Conservation (phyloP, 1,139 yeast genomes). For the Kodamaea arcana region DNA sequence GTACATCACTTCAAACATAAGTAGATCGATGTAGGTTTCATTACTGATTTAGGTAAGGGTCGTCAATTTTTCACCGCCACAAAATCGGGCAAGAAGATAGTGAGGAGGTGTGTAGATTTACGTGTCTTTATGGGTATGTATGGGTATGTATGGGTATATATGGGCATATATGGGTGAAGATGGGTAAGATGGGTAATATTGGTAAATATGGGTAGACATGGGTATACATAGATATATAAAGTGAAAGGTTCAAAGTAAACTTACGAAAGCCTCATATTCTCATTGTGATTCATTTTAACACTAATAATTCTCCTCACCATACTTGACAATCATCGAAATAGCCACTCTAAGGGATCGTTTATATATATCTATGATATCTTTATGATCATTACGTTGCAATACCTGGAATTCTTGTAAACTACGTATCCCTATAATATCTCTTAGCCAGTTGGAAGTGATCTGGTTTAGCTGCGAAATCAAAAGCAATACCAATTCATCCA, state of each 20-base stretch:
- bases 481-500: conserved; percentile 8
- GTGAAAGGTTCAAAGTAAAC: too few relatives aligned
- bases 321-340: neutral
- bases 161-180: too few relatives aligned
- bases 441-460: conserved; percentile 10
- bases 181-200: too few relatives aligned
- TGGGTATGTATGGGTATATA: too few relatives aligned
- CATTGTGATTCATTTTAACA: too few relatives aligned
- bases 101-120: neutral
- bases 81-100: conserved; percentile 6
- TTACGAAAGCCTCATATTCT: too few relatives aligned
- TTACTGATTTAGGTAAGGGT: conserved; percentile 2
- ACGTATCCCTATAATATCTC: conserved; percentile 11
- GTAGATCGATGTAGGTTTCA: neutral
- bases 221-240: too few relatives aligned
- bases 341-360: too few relatives aligned
- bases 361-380: conserved; percentile 10
- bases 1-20: too few relatives aligned
- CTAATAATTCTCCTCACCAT: neutral
- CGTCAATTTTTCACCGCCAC: conserved; percentile 1
- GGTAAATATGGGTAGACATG: too few relatives aligned
- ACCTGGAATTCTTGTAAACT: conserved; percentile 10
- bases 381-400: conserved; percentile 3
- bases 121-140: too few relatives aligned
- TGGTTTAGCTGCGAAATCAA: conserved; percentile 5